A percentile compares a stretch with the other conserved stretches of the same genome.
Evolutionary conservation across 352 stramenopile species (phyloP).

Genomic region (Globisporangium uncinulatum): DNA sequence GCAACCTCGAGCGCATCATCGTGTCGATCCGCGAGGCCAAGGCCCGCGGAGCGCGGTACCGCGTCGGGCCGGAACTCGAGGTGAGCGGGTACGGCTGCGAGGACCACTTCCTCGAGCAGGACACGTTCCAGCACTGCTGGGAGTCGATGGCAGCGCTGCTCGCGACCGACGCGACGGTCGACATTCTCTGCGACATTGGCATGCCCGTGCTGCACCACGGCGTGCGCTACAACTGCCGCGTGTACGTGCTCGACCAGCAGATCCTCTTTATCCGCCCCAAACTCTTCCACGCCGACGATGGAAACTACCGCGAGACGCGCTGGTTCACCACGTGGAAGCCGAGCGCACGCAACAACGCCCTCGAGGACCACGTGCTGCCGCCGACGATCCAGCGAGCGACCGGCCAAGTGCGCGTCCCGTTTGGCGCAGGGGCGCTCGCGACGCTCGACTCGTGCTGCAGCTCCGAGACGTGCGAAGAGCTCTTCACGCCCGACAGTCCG

Average conservation of each 20-base stretch:
- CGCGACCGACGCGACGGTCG: slow-evolving; percentile 82
- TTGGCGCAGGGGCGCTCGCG: slow-evolving; percentile 76
- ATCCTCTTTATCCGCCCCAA: slow-evolving; percentile 94
- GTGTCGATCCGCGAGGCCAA: slow-evolving; percentile 90
- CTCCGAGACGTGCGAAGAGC: slow-evolving; percentile 97
- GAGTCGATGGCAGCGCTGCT: slow-evolving; percentile 90
- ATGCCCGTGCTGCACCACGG: slow-evolving; percentile 96
- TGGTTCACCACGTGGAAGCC: slow-evolving; percentile 90
- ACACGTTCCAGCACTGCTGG: slow-evolving; percentile 98
- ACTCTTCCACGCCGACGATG: slow-evolving; percentile 94
- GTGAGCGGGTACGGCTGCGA: slow-evolving; percentile 98
- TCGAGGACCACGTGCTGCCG: slow-evolving; percentile 77
- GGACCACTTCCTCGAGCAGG: slow-evolving; percentile 98
- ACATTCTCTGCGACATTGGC: slow-evolving; percentile 97
- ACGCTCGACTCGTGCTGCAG: slow-evolving; percentile 86
- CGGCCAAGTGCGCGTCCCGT: slow-evolving; percentile 68
- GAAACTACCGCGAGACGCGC: slow-evolving; percentile 97
- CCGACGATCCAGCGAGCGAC: slow-evolving; percentile 82
- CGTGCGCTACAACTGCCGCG: slow-evolving; percentile 97
- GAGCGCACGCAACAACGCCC: slow-evolving; percentile 27
- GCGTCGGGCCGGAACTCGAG: slow-evolving; percentile 97
- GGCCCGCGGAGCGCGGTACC: slow-evolving; percentile 88
- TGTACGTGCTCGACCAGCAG: slow-evolving; percentile 91
- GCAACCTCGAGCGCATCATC: slow-evolving; percentile 93
- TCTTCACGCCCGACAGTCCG: slow-evolving; percentile 95